Evolutionary conservation across 2,329 filamentous ascomycete species (phyloP), one percentile per base, ranked within the genome.

Genomic region (Fusarium aywerte): DNA sequence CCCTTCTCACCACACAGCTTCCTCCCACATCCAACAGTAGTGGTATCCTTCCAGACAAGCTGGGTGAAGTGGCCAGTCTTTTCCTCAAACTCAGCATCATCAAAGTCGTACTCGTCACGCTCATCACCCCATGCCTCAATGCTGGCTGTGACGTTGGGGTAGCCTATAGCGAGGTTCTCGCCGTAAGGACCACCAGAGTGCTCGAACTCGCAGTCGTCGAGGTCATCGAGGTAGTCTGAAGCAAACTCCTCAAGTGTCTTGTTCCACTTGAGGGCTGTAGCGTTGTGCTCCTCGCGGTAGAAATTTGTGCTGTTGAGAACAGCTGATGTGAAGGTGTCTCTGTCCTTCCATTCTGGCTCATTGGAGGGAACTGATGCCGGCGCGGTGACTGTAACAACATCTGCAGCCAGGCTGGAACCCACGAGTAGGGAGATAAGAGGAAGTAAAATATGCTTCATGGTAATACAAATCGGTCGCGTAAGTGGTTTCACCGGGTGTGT

Each of bases 121-220:
- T 80, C 78, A 66, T 83, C 74, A 18, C 87, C 91, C 90, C 91
- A 93, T 3, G 83, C 85, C 42, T 86, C 84, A n/a, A 93, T 81
- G 48, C 85, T 83, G 5, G 82, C 80, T 0, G 84, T 84, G 2
- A 84, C 85, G 72, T 90, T 88, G 0, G 80, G 65, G 74, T 88
- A 92, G 5, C 90, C 90, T 6, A 87, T 81, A 9, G 90, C 90
- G 5, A 94, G 83, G 77, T 93, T 94, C 79, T 94, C 91, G 71
- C 91, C 91, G 64, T 88, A 89, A 0, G 89, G 86, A 0, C 89
- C 88, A 54, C 83, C 83, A 65, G 81, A 86, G 78, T 90, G 88
- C 50, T 78, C 73, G 65, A 89, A 87, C 4, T 74, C 71, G 76
- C 85, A 86, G 60, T 73, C 68, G 49, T 73, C 65, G 57, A 67